phyloP scores from a whole-genome alignment of 371 early-diverging fungal species.

The Enterospora canceri region DNA sequence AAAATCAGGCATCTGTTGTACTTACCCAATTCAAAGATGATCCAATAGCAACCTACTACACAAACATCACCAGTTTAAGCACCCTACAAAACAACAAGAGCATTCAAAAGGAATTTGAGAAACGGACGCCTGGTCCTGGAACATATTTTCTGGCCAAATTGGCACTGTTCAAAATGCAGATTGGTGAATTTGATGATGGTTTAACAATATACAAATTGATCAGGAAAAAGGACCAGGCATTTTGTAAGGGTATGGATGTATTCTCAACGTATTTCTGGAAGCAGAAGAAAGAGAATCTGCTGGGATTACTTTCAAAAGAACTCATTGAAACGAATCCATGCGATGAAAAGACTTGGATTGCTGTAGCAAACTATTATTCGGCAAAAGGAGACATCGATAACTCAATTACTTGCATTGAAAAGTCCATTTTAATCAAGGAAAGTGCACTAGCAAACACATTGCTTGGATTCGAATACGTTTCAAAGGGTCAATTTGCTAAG shows the following conservation, averaged over 20 bases:
- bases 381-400: conserved; percentile 40
- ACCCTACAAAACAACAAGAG: neutral
- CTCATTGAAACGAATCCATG: conserved; percentile 37
- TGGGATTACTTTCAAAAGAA: conserved; percentile 48
- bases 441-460: conserved; percentile 48
- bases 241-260: conserved; percentile 48
- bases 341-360: conserved; percentile 48
- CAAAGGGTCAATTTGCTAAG: conserved; percentile 45
- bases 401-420: conserved; percentile 45
- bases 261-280: conserved; percentile 56
- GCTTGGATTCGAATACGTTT: conserved; percentile 54
- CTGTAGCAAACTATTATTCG: conserved; percentile 55
- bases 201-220: conserved; percentile 39
- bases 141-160: conserved; percentile 42
- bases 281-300: conserved; percentile 28
- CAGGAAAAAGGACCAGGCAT: conserved; percentile 39
- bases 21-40: neutral
- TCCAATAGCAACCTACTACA: conserved; percentile 9
- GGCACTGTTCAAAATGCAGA: conserved; percentile 14
- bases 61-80: neutral
- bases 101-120: conserved; percentile 1
- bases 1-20: conserved; percentile 11
- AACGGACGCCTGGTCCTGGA: conserved; percentile 19
- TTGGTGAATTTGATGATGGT: conserved; percentile 14
- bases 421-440: conserved; percentile 40